A percentile compares a stretch with the other conserved stretches of the same genome.
Evolutionary conservation across 1,284 basidiomycete species (phyloP).

Genomic region (Sanghuangporus weigelae): DNA sequence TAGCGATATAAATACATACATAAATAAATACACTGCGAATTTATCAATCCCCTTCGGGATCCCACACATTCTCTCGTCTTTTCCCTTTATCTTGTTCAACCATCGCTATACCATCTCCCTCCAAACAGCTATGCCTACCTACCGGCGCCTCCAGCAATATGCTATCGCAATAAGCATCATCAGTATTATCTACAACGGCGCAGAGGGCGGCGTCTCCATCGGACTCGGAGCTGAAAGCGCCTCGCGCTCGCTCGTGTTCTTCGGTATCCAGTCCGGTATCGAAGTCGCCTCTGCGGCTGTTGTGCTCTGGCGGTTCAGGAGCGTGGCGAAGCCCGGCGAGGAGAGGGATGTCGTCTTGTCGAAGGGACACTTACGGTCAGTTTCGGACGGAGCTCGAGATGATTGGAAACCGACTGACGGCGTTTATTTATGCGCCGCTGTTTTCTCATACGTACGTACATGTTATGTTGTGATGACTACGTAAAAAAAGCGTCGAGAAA

Average conservation of each 20-base stretch:
- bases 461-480: too few relatives aligned
- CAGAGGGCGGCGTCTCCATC: conserved; percentile 38
- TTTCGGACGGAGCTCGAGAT: not conserved
- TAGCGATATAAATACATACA: not conserved
- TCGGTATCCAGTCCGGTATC: conserved; percentile 44
- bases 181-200: conserved; percentile 28
- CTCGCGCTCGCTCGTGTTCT: conserved; percentile 45
- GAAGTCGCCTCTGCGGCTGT: conserved; percentile 38
- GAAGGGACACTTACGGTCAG: conserved; percentile 1
- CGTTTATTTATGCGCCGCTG: too few relatives aligned
- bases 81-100: not conserved
- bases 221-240: conserved; percentile 39
- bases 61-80: not conserved
- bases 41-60: not conserved
- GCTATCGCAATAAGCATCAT: conserved; percentile 32
- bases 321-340: conserved; percentile 29
- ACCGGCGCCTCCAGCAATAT: conserved; percentile 29
- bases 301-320: conserved; percentile 39
- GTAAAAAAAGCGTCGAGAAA: conserved; percentile 33
- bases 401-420: too few relatives aligned
- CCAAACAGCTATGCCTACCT: conserved; percentile 18
- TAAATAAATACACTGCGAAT: not conserved
- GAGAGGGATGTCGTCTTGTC: conserved; percentile 24
- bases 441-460: too few relatives aligned
- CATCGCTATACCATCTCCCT: not conserved